These are phyloP conservation scores for Claviceps sp. DNA, from an alignment of 2,329 filamentous ascomycete genomes.

Conservation along the genomic window DNA sequence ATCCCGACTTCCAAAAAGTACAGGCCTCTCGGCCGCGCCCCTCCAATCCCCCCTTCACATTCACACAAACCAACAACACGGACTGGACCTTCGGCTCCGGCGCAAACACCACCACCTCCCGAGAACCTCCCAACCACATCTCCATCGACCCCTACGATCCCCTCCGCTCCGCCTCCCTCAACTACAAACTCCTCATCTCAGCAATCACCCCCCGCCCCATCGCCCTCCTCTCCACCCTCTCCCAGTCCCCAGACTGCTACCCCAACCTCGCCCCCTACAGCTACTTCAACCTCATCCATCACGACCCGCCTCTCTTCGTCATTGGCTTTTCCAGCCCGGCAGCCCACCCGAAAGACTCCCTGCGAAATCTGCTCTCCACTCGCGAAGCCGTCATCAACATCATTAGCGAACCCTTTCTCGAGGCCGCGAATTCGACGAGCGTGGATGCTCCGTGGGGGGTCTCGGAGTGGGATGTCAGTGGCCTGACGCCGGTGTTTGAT, in stretches of 20 bases:
- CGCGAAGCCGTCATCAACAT: conserved; percentile 78
- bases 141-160: conserved; percentile 69
- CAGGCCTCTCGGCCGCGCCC: conserved; percentile 53
- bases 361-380: conserved; percentile 58
- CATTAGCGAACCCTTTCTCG: conserved; percentile 69
- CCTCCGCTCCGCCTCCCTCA: conserved; percentile 52
- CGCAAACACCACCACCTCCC: conserved; percentile 26
- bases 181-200: conserved; percentile 88
- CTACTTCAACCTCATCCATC: conserved; percentile 72
- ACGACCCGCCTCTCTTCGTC: conserved; percentile 77
- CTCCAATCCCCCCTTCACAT: conserved; percentile 36
- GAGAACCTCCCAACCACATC: conserved; percentile 35
- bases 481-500: conserved; percentile 49
- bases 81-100: conserved; percentile 54
- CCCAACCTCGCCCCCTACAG: conserved; percentile 76
- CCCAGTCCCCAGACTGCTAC: conserved; percentile 46
- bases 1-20: conserved; percentile 62
- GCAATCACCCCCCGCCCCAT: conserved; percentile 74
- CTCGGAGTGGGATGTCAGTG: conserved; percentile 68
- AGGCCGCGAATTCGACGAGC: conserved; percentile 72
- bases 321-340: conserved; percentile 35
- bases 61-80: conserved; percentile 51
- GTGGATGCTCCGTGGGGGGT: conserved; percentile 66
- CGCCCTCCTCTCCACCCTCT: conserved; percentile 43
- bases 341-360: conserved; percentile 58